These are phyloP conservation scores for Oemleria cerasiformis DNA, from an alignment of 306 rosid genomes.

Conservation along the genomic window DNA sequence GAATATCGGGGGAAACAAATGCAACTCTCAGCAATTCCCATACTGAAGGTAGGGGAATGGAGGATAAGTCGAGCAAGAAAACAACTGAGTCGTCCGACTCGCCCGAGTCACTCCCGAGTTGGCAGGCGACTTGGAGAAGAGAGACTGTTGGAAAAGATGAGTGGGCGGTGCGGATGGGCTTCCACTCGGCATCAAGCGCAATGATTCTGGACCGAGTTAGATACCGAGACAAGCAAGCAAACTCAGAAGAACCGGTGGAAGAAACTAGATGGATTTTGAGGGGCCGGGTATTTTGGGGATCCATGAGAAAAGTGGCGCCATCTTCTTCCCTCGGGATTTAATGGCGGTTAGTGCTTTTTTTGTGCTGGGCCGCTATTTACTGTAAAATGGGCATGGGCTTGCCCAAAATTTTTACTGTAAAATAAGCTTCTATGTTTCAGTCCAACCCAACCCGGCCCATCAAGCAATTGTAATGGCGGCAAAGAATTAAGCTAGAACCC, in stretches of 20 bases:
- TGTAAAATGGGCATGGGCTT: too few species aligned
- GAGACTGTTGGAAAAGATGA: constrained; percentile 59
- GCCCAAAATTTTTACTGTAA: too few species aligned
- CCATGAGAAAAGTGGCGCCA: constrained; percentile 30
- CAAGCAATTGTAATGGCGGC: neutral
- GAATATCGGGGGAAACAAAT: constrained; percentile 53
- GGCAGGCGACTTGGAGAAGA: constrained; percentile 82
- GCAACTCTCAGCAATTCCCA: constrained; percentile 55
- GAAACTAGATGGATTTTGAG: constrained; percentile 48
- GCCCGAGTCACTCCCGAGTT: constrained; percentile 34
- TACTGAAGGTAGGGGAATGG: constrained; percentile 53
- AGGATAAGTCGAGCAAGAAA: constrained; percentile 62
- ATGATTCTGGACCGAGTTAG: constrained; percentile 59
- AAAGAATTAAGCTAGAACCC: neutral
- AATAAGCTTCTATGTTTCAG: neutral
- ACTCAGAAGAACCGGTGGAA: constrained; percentile 64
- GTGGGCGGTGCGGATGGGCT: constrained; percentile 49
- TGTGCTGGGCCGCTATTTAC: neutral
- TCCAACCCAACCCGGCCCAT: neutral
- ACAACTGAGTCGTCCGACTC: constrained; percentile 40
- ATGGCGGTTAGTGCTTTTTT: neutral
- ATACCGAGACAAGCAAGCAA: constrained; percentile 38
- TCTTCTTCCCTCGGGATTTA: neutral
- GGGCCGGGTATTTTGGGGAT: constrained; percentile 29
- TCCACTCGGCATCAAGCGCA: constrained; percentile 94